Percentiles rank a stretch among this genome's conserved stretches.
phyloP scores from a whole-genome alignment of 2,329 filamentous ascomycete species.

The Neopestalotiopsis clavispora region DNA sequence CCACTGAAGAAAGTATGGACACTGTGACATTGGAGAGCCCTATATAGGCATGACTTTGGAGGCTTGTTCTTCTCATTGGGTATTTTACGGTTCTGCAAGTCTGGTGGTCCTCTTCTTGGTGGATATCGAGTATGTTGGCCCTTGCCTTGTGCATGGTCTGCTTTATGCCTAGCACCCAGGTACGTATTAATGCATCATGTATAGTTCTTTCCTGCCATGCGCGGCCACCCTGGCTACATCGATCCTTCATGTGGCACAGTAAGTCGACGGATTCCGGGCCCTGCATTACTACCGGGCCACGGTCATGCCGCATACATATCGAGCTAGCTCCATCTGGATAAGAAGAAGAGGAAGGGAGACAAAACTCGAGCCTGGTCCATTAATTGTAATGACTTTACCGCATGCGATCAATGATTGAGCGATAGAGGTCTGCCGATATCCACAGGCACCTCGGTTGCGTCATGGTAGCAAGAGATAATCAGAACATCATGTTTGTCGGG shows the following conservation, averaged over 20 bases:
- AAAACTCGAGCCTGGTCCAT: background rate
- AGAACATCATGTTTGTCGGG: background rate
- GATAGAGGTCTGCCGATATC: background rate
- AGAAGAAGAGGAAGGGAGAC: background rate
- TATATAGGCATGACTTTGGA: background rate
- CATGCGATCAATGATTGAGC: background rate
- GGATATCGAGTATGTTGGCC: background rate
- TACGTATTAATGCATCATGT: background rate
- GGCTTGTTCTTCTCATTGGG: background rate
- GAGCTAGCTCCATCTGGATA: background rate
- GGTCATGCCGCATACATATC: background rate
- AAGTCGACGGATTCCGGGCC: constrained; percentile 1
- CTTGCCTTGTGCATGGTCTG: background rate
- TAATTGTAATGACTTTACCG: background rate
- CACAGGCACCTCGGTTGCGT: background rate
- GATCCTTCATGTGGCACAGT: background rate
- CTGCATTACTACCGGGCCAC: background rate
- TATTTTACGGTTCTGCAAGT: background rate
- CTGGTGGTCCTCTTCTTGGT: background rate
- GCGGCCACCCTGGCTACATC: background rate
- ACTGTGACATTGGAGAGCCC: background rate
- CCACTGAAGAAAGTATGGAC: background rate
- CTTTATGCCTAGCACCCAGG: background rate
- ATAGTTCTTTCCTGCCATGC: background rate
- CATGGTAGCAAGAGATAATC: background rate